Base-by-base conservation (phyloP, 768 basidiomycete genomes). In the Lactarius hatsudake region DNA sequence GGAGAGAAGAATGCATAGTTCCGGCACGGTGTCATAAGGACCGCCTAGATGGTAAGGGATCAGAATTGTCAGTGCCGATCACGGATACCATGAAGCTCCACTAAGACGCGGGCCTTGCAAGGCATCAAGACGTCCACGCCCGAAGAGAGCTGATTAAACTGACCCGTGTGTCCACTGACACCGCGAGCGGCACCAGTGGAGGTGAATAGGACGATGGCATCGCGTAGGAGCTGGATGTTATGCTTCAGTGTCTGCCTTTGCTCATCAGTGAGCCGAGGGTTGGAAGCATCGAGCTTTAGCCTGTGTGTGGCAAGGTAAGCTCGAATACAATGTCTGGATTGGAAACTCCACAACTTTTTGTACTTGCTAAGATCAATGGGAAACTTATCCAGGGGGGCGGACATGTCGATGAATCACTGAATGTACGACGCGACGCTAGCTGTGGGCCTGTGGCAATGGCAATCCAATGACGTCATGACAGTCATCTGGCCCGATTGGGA, bases 171-270 rank as follows among this genome's bases (percentile, higher is more conserved):
- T 40, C 93, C 93, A 71, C 90, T 90, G 53, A 93, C 90, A 59
- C 93, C 93, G 53, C 93, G 82, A 4, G 93, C 93, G 59, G 90
- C 86, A 62, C 91, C 93, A 9, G 90, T 89, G 6, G 93, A 88
- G 0, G 93, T 95, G 78, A 94, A 95, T 56, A 91, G 79, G 30
- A 95, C 87, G 70, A 95, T 91, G 8, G 83, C 87, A 86, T 94
- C 93, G 61, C 93, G 88, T 68, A 93, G 80, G 34, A 94, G 81
- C 74, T 89, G 86, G 72, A 94, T 90, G 77, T 95, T 95, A 62
- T 81, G 77, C 70, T 81, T 75, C 71, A 95, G 79, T 20, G 77
- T 78, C 3, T 80, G 71, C 72, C 81, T 87, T 74, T 95, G 83
- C 64, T 89, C 86, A n/a, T 75, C 73, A 0, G 87, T 82, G 56